Percentiles rank a stretch among this genome's conserved stretches.
Evolutionary conservation across 1,284 basidiomycete genomes (phyloP).

Genomic region (Pseudozyma hubeiensis): DNA sequence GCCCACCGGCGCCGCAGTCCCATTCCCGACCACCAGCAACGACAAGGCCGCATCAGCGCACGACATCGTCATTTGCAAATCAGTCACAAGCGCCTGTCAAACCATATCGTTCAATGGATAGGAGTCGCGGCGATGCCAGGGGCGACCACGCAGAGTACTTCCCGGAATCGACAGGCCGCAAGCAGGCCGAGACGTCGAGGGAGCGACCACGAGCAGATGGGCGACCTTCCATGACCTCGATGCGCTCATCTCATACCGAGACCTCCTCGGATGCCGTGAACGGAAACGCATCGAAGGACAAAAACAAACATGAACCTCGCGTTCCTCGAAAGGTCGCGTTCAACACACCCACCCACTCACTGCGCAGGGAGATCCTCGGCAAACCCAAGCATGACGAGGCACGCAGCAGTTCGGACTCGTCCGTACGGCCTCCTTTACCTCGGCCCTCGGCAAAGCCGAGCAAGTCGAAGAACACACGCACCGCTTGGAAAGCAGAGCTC

Average conservation of each 20-base stretch:
- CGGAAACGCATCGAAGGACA: background rate
- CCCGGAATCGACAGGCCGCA: constrained; percentile 4
- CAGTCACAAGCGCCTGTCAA: constrained; percentile 2
- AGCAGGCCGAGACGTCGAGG: background rate
- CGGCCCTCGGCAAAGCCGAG: background rate
- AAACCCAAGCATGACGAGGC: constrained; percentile 3
- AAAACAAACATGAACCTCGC: background rate
- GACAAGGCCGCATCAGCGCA: background rate
- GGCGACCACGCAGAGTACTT: constrained; percentile 2
- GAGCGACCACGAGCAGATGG: background rate
- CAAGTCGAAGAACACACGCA: constrained; percentile 16
- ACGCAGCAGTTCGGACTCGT: constrained; percentile 23
- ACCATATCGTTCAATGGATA: constrained; percentile 10
- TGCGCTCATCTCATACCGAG: constrained; percentile 3
- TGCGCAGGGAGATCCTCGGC: constrained; percentile 21
- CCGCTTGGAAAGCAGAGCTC: constrained; percentile 7
- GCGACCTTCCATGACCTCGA: constrained; percentile 8
- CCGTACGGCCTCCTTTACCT: constrained; percentile 6
- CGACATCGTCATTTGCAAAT: background rate
- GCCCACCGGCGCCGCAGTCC: background rate
- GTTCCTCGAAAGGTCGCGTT: constrained; percentile 21
- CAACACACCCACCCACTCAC: constrained; percentile 26
- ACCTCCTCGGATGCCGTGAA: constrained; percentile 14
- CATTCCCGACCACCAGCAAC: background rate
- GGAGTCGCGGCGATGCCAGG: background rate